These are phyloP conservation scores for Globisporangium parvum DNA, from an alignment of 352 stramenopile species.

Conservation along the genomic window DNA sequence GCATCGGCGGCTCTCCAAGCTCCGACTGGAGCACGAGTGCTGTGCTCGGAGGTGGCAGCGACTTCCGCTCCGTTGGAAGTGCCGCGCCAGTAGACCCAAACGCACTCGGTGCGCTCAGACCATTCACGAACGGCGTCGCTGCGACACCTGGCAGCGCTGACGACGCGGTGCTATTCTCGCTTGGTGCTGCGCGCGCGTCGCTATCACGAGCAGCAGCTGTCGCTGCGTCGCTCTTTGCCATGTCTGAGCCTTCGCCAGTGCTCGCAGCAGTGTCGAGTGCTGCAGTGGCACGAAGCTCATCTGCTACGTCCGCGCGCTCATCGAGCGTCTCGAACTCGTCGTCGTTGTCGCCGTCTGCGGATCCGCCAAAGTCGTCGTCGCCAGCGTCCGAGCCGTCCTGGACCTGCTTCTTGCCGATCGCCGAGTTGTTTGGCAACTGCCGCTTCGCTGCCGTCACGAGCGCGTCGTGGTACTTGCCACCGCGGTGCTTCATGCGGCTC, in stretches of 20 bases:
- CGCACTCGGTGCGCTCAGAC: neutral
- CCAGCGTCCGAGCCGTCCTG: conserved; percentile 25
- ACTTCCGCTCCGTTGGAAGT: neutral
- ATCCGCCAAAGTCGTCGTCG: conserved; percentile 17
- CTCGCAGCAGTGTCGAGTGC: neutral
- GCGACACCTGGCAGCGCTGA: neutral
- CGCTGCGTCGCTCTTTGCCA: too few relatives aligned
- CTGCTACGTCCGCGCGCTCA: conserved; percentile 22
- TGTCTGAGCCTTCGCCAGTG: neutral
- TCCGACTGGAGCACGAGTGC: conserved; percentile 52
- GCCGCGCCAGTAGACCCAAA: neutral
- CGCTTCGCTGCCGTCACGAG: conserved; percentile 69
- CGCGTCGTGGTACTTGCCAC: conserved; percentile 63
- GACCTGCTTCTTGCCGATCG: conserved; percentile 25
- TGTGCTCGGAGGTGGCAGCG: neutral
- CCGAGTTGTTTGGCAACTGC: conserved; percentile 79
- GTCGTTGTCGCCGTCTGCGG: conserved; percentile 16
- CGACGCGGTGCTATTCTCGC: neutral
- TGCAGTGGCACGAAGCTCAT: conserved; percentile 3
- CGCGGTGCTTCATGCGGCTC: conserved; percentile 68
- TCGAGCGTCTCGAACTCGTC: conserved; percentile 17
- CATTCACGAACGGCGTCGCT: neutral
- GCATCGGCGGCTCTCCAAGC: conserved; percentile 42
- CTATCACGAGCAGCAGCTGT: neutral
- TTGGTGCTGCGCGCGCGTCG: neutral